Evolutionary conservation across 1,139 yeast species (phyloP).

Genomic region (Yamadazyma buinensis): DNA sequence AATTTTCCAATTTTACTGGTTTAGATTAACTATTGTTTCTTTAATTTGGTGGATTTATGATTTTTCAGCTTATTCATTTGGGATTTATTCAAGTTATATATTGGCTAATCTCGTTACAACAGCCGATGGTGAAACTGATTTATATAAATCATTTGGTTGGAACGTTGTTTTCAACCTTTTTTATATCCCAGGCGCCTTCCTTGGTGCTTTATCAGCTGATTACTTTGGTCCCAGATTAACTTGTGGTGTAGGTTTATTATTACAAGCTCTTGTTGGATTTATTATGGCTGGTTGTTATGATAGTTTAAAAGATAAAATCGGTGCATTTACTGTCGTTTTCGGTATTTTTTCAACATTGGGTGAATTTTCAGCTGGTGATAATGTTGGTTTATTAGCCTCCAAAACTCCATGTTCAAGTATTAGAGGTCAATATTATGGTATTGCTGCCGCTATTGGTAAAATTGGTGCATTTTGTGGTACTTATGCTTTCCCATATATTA

Average conservation of each 20-base stretch:
- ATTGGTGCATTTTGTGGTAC: slow-evolving; percentile 92
- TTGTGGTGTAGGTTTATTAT: slow-evolving; percentile 58
- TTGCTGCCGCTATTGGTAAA: slow-evolving; percentile 89
- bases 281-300: slow-evolving; percentile 75
- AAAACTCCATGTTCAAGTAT: slow-evolving; percentile 84
- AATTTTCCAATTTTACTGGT: slow-evolving; percentile 79
- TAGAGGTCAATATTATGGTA: slow-evolving; percentile 87
- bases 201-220: slow-evolving; percentile 83
- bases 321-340: slow-evolving; percentile 76
- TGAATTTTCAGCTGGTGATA: slow-evolving; percentile 94
- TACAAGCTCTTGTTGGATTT: slow-evolving; percentile 81
- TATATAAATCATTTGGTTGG: slow-evolving; percentile 87
- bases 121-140: slow-evolving; percentile 37
- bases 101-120: slow-evolving; percentile 53
- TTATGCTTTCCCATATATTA: slow-evolving; percentile 77
- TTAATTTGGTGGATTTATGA: slow-evolving; percentile 90
- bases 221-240: slow-evolving; percentile 86
- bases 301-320: slow-evolving; percentile 56
- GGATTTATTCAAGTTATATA: slow-evolving; percentile 73
- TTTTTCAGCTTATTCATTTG: slow-evolving; percentile 83
- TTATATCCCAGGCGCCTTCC: slow-evolving; percentile 83
- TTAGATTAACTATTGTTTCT: slow-evolving; percentile 66
- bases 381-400: slow-evolving; percentile 82
- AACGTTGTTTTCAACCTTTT: slow-evolving; percentile 82
- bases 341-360: slow-evolving; percentile 87